Base-by-base conservation (phyloP, 2,329 filamentous ascomycete species). In the Aspergillus novofumigatus region DNA sequence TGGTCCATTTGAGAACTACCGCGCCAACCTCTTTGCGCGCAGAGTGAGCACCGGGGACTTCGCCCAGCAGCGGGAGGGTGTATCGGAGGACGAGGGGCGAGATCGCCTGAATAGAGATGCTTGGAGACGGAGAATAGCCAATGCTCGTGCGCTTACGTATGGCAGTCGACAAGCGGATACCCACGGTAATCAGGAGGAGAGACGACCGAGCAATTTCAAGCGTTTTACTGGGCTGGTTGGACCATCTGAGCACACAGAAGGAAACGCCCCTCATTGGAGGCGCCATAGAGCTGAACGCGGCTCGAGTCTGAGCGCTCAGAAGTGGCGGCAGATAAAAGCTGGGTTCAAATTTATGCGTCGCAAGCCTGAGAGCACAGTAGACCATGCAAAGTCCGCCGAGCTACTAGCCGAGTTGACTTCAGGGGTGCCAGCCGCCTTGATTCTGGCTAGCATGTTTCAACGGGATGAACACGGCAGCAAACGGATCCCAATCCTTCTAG, bases 371-470 rank as follows among this genome's bases (percentile, higher is more conserved):
- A 82, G 83, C 55, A 88, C 89, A 48, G 89, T 97, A 59, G 94
- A 99, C 72, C 92, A 94, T 69, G 88, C 90, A 69, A 99, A 97
- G 73, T 97, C 93, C 9, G 92, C 94, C 2, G 94, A 99, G 73
- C 81, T 99, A 49, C 93, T 99, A 84, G 94, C 94, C 1, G 94
- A 99, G 74, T 80, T 99, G 41, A 85, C 94, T 51, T 95, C 94
- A 47, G 94, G 92, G 54, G 91, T 92, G 1, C 94, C 94, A 3
- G 94, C 94, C 25, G 94, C 93, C 21, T 80, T 99, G 57, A 96
- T 99, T 75, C 79, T 99, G 53, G 94, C 94, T 7, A 97, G 92
- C 69, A 97, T 97, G 90, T 94, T 97, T 66, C 94, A 97, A 76
- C 85, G 94, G 56, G 94, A 99, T 66, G 94, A 99, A 74, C 91